A percentile compares a stretch with the other conserved stretches of the same genome.
phyloP scores from a whole-genome alignment of 768 basidiomycete species.

The Lactarius hengduanensis region DNA sequence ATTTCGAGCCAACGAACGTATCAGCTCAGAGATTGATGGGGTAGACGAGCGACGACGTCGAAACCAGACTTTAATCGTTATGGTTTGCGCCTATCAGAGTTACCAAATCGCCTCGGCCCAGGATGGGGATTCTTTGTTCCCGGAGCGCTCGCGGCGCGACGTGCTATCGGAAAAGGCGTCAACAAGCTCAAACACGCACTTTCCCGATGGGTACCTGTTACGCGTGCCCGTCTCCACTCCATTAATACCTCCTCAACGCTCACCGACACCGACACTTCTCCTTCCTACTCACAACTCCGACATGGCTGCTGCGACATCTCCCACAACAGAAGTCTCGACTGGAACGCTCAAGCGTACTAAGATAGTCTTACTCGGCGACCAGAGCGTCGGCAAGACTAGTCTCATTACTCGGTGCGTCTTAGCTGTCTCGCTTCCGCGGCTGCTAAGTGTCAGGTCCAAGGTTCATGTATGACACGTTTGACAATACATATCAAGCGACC shows the following conservation, averaged over 20 bases:
- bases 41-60: not conserved
- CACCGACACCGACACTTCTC: not conserved
- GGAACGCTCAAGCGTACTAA: slow-evolving; percentile 93
- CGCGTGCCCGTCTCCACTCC: not conserved
- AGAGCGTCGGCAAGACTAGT: slow-evolving; percentile 98
- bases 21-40: not conserved
- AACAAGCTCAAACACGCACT: slow-evolving; percentile 12
- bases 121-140: not conserved
- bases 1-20: slow-evolving; percentile 37
- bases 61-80: not conserved
- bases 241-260: not conserved
- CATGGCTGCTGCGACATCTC: slow-evolving; percentile 60
- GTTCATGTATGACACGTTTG: slow-evolving; percentile 99
- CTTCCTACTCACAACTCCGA: not conserved
- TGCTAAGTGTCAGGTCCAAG: slow-evolving; percentile 40
- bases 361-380: slow-evolving; percentile 94
- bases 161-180: not conserved
- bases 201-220: not conserved
- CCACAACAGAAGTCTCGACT: slow-evolving; percentile 81
- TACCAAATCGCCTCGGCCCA: no score
- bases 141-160: not conserved
- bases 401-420: slow-evolving; percentile 84
- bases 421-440: slow-evolving; percentile 13
- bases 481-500: slow-evolving; percentile 98
- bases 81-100: not conserved